Percentiles rank a stretch among this genome's conserved stretches.
Conservation (phyloP, 345 rosid species). For the Raphanus raphanistrum region DNA sequence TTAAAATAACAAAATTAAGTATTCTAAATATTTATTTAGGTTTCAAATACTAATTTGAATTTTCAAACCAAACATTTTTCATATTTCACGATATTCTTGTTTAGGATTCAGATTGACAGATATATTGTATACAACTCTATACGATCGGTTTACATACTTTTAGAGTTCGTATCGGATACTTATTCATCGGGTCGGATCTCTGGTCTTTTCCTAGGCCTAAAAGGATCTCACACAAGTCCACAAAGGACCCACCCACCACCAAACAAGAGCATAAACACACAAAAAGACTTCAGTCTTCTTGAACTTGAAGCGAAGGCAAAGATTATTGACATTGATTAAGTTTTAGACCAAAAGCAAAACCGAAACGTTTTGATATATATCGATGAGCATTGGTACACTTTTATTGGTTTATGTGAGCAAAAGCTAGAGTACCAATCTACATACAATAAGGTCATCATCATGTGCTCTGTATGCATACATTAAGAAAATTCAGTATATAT, state of each 20-base stretch:
- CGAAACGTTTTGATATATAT: not conserved
- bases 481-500: constrained; percentile 1
- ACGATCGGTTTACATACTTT: not conserved
- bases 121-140: not conserved
- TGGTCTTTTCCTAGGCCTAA: not conserved
- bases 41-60: too few relatives aligned
- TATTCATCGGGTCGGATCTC: not conserved
- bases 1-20: too few relatives aligned
- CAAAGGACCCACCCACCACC: not conserved
- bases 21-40: too few relatives aligned
- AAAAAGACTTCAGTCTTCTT: not conserved
- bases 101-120: too few relatives aligned
- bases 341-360: not conserved
- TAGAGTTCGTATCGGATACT: not conserved
- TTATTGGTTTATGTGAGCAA: not conserved
- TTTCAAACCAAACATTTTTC: too few relatives aligned
- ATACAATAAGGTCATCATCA: constrained; percentile 3
- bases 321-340: not conserved
- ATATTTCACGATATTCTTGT: too few relatives aligned
- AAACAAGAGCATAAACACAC: not conserved
- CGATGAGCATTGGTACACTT: constrained; percentile 19
- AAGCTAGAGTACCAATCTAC: constrained; percentile 6
- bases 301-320: not conserved
- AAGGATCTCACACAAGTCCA: not conserved
- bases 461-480: constrained; percentile 17